Evolutionary conservation across 306 rosid genomes (phyloP).

Genomic region (Vigna hirtella): DNA sequence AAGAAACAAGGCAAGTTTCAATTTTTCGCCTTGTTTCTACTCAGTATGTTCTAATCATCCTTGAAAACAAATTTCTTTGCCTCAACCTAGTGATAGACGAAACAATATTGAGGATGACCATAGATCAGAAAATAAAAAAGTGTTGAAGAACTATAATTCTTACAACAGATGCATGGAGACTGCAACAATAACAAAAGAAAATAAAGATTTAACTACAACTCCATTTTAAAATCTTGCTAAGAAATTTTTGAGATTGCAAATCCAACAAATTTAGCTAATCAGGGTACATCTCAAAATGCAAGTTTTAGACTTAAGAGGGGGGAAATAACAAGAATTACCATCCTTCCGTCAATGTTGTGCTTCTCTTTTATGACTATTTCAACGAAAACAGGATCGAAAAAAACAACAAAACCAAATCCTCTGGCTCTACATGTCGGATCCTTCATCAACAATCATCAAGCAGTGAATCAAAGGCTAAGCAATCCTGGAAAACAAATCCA

Average conservation of each 20-base stretch:
- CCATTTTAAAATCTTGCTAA: slow-evolving; percentile 38
- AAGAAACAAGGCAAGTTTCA: too few species aligned
- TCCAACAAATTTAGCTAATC: slow-evolving; percentile 35
- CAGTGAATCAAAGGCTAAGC: slow-evolving; percentile 62
- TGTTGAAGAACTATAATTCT: background rate
- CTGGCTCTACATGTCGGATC: slow-evolving; percentile 98
- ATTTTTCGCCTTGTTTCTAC: slow-evolving; percentile 54
- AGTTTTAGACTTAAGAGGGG: slow-evolving; percentile 20
- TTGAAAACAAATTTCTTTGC: slow-evolving; percentile 98
- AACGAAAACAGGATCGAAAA: slow-evolving; percentile 79
- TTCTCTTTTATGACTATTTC: slow-evolving; percentile 84
- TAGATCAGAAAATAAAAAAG: slow-evolving; percentile 7
- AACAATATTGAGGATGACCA: slow-evolving; percentile 34
- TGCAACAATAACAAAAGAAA: slow-evolving; percentile 22
- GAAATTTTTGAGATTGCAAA: slow-evolving; percentile 26
- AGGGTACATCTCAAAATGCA: slow-evolving; percentile 46
- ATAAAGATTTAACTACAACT: background rate
- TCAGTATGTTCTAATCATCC: slow-evolving; percentile 86
- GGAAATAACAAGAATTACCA: slow-evolving; percentile 61
- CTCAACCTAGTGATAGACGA: slow-evolving; percentile 72
- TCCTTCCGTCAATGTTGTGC: slow-evolving; percentile 97
- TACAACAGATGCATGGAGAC: slow-evolving; percentile 33
- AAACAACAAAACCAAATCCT: slow-evolving; percentile 96
- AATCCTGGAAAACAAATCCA: slow-evolving; percentile 55
- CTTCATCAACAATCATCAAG: slow-evolving; percentile 67